Conservation (phyloP, 2,329 filamentous ascomycete species). For the Cadophora sp. region DNA sequence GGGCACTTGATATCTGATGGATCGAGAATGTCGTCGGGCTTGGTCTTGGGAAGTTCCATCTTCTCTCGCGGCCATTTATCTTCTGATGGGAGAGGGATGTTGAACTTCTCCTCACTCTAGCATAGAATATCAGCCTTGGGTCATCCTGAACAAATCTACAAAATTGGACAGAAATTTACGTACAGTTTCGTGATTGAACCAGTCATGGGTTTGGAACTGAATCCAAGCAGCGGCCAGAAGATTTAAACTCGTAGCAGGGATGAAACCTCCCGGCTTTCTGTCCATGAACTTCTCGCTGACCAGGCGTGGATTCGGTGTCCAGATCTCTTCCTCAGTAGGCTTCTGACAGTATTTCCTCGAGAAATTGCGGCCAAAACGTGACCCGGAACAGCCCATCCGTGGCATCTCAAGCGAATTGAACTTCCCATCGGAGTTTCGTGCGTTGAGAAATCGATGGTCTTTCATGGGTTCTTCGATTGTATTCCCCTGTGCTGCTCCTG, state of each 20-base stretch:
- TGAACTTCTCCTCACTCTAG: constrained; percentile 23
- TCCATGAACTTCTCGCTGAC: constrained; percentile 18
- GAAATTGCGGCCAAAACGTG: constrained; percentile 30
- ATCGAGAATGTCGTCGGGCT: constrained; percentile 13
- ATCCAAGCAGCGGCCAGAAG: constrained; percentile 32
- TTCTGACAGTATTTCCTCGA: constrained; percentile 19
- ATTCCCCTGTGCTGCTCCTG: constrained; percentile 23
- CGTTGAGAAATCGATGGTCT: constrained; percentile 22
- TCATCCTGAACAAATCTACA: too few species aligned
- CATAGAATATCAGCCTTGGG: not conserved
- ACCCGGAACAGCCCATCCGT: constrained; percentile 27
- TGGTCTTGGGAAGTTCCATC: constrained; percentile 25
- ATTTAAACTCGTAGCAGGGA: constrained; percentile 25
- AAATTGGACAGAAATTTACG: not conserved
- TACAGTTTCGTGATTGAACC: constrained; percentile 27
- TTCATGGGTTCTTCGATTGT: constrained; percentile 23
- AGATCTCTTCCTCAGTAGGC: constrained; percentile 17
- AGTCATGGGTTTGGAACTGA: constrained; percentile 31
- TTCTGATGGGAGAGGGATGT: constrained; percentile 20
- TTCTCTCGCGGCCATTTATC: constrained; percentile 25
- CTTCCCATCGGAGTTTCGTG: constrained; percentile 27
- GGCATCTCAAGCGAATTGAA: constrained; percentile 26
- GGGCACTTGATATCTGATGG: constrained; percentile 22
- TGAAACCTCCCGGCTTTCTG: constrained; percentile 15
- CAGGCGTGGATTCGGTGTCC: constrained; percentile 14